A percentile compares a stretch with the other conserved stretches of the same genome.
Conservation (phyloP, 2,329 filamentous ascomycete genomes). For the Leptographium lundbergii region DNA sequence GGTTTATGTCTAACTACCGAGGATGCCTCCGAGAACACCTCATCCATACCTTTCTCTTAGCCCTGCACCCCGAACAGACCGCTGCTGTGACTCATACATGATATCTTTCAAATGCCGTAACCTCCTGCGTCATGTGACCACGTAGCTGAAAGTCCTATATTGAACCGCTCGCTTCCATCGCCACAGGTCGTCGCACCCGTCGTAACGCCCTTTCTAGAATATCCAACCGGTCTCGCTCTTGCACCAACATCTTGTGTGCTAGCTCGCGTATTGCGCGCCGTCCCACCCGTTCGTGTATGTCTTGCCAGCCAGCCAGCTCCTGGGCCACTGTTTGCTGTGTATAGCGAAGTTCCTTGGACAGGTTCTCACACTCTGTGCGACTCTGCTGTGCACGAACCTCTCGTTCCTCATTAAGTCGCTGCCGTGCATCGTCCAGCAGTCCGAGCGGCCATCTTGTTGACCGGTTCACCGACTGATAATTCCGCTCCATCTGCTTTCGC, state of each 20-base stretch:
- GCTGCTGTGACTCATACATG: conserved; percentile 1
- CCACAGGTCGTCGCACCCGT: conserved; percentile 28
- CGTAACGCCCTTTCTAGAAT: conserved; percentile 70
- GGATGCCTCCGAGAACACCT: neutral
- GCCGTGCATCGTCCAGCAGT: conserved; percentile 76
- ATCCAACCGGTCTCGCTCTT: conserved; percentile 67
- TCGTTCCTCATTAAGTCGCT: conserved; percentile 70
- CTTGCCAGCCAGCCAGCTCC: conserved; percentile 90
- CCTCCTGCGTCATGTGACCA: neutral
- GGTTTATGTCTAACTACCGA: neutral
- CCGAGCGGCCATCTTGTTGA: conserved; percentile 69
- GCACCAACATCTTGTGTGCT: conserved; percentile 64
- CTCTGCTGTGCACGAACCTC: conserved; percentile 65
- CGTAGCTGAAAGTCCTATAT: neutral
- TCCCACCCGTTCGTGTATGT: conserved; percentile 69
- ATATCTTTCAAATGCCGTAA: neutral
- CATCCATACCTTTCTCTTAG: neutral
- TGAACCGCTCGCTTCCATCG: neutral
- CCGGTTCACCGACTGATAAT: conserved; percentile 59
- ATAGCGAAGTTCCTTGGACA: conserved; percentile 76
- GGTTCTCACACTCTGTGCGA: conserved; percentile 54
- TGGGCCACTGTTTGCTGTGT: conserved; percentile 87
- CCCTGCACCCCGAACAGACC: neutral
- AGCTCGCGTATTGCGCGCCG: conserved; percentile 62
- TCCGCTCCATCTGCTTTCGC: conserved; percentile 66